Evolutionary conservation across 2,329 filamentous ascomycete genomes (phyloP).

Genomic region (Pestalotiopsis sp.): DNA sequence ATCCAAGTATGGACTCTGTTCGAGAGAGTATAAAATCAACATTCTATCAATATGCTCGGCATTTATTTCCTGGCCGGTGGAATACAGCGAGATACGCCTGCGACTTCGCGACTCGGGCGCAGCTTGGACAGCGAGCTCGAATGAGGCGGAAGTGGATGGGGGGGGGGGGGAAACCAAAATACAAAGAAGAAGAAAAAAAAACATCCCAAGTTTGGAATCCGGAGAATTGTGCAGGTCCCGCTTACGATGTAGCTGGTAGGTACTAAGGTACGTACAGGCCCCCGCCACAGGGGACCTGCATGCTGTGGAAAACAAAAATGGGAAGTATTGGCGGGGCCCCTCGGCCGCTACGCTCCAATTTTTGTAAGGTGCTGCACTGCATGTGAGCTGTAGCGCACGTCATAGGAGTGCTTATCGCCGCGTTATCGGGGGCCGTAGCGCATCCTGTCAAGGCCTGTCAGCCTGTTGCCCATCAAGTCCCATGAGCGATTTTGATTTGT

Average conservation of each 20-base stretch:
- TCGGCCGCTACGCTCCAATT: neutral
- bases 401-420: constrained; percentile 6
- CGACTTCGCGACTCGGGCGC: neutral
- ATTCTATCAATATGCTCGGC: no score
- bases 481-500: constrained; percentile 9
- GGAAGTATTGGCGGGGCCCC: neutral
- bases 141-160: neutral
- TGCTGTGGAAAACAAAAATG: neutral
- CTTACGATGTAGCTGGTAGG: neutral
- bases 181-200: neutral
- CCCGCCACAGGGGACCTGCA: neutral
- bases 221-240: neutral
- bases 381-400: constrained; percentile 5
- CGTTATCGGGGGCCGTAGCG: neutral
- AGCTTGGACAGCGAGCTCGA: neutral
- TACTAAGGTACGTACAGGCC: neutral
- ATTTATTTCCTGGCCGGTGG: no score
- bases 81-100: neutral
- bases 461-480: neutral
- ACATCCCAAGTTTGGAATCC: neutral
- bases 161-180: no score
- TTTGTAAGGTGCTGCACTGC: neutral
- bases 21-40: no score
- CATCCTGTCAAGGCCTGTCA: neutral
- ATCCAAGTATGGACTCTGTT: no score